Evolutionary conservation across 139 green algal species (phyloP), one percentile per base, ranked within the genome.

Genomic region (Coelastrella sp.): DNA sequence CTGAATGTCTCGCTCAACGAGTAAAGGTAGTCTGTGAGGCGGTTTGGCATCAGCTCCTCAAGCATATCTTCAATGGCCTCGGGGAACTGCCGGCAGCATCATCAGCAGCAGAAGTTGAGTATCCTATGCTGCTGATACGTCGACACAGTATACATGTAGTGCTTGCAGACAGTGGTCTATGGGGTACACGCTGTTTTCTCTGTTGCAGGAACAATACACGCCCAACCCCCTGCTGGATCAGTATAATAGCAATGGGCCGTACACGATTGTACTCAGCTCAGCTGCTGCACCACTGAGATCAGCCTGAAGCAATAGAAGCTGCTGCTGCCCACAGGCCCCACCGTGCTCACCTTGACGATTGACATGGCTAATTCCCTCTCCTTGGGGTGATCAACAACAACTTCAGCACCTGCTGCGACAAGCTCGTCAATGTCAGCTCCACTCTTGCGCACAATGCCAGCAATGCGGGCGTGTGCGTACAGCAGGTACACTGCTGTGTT

Each of bases 401-500:
- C 85, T 7, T 65, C 14, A 10, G 87, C 85, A 15, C 79, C 80
- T 66, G 63, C 92, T 9, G 84, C 82, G 0, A 93, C 92, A 70
- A 98, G 89, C 61, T 90, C 93, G 4, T 74, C 88, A 20, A 97
- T 80, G 91, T 98, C 94, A 25, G 92, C 93, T 15, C 86, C 95
- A 15, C 90, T 82, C 93, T 98, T 98, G 91, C 96, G 94, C 59
- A 96, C 88, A 78, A 98, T 98, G 87, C 92, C 93, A 4, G 94
- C 94, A 74, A 99, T 98, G 88, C 98, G 96, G 3, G 97, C 98
- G 91, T 99, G 97, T 11, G 98, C 96, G 91, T 99, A 99, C 86
- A 99, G 94, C 90, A 99, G 94, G 95, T 99, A 99, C 56, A 99
- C 98, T 0, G 98, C 98, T 5, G 98, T 99, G 95, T 99, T 99